Evolutionary conservation across 2,329 filamentous ascomycete genomes (phyloP), one percentile per base, ranked within the genome.

Genomic region (Ceratocystis huliohia): DNA sequence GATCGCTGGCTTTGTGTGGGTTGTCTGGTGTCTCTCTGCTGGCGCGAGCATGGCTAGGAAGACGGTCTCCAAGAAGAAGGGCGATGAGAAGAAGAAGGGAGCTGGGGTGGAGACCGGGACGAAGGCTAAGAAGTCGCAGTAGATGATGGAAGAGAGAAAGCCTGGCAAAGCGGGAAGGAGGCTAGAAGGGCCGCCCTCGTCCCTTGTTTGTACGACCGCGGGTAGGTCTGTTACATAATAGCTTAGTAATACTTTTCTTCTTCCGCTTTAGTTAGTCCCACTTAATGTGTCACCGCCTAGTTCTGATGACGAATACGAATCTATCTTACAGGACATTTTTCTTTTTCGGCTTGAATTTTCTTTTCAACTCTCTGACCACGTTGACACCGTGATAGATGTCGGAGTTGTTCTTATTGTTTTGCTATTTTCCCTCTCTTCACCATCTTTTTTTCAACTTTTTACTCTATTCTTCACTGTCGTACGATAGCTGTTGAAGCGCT

Each of bases 1-100:
- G 13, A 69, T 80, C 1, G 70, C 86, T 48, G 88, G 88, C 0
- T 88, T 89, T 72, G 72, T 79, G n/a, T 91, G 87, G 85, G 79
- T 91, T 20, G 71, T 86, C 17, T 86, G 82, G 81, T 86, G 82
- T 72, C 74, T 89, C 53, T 72, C 74, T 17, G 72, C 70, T 5
- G 76, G 25, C 75, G 75, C 37, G 45, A 68, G 45, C 50, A 22
- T 45, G 25, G 57, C 25, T 15, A 66, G 61, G 33, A 63, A n/a
- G 64, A 57, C 53, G 0, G 53, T 7, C 25, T 1, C 53, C 4
- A 57, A 59, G 63, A 64, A 20, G 46, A 73, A 72, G 69, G 73
- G 73, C 69, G 69, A 37, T 17, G 25, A 2, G 41, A 28, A 28
- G n/a, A 48, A 5, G n/a, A 45, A 41, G 33, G 22, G 33, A 37